Conservation (phyloP, 2,329 filamentous ascomycete species). For the Trichoderma sp. region DNA sequence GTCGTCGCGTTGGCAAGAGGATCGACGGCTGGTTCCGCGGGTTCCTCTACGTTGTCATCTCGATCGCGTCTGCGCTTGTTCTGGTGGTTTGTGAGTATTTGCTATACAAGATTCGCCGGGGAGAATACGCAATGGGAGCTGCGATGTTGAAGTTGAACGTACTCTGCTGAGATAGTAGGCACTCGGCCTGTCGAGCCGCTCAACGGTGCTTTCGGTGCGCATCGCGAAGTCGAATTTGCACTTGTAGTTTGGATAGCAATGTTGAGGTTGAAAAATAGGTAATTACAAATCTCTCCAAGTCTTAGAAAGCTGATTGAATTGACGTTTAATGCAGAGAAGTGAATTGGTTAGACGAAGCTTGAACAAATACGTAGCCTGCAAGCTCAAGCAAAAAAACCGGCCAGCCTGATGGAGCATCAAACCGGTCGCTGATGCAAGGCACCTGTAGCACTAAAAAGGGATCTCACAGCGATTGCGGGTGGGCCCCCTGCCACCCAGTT, state of each 20-base stretch:
- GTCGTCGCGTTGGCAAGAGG: slow-evolving; percentile 87
- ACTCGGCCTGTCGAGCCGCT: slow-evolving; percentile 90
- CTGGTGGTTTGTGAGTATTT: slow-evolving; percentile 45
- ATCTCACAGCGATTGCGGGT: slow-evolving; percentile 21
- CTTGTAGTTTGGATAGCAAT: background rate
- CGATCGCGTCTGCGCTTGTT: slow-evolving; percentile 73
- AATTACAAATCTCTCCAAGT: background rate
- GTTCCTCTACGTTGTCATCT: slow-evolving; percentile 54
- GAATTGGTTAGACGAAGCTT: background rate
- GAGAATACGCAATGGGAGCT: background rate
- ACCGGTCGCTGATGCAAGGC: slow-evolving; percentile 26
- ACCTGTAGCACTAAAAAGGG: slow-evolving; percentile 18
- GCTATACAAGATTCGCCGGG: background rate
- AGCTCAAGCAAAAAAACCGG: slow-evolving; percentile 4
- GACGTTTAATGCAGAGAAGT: background rate
- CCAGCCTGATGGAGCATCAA: slow-evolving; percentile 4
- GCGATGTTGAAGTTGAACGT: slow-evolving; percentile 36
- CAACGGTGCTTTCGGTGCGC: slow-evolving; percentile 71
- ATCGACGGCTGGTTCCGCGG: slow-evolving; percentile 60
- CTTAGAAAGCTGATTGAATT: background rate
- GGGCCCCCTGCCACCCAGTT: slow-evolving; percentile 17
- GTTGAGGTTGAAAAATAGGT: too few relatives aligned
- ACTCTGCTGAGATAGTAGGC: slow-evolving; percentile 90
- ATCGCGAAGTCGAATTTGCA: slow-evolving; percentile 41
- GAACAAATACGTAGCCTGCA: background rate